A percentile compares a stretch with the other conserved stretches of the same genome.
phyloP scores from a whole-genome alignment of 805 yeast species.

The Yarrowia sp. region DNA sequence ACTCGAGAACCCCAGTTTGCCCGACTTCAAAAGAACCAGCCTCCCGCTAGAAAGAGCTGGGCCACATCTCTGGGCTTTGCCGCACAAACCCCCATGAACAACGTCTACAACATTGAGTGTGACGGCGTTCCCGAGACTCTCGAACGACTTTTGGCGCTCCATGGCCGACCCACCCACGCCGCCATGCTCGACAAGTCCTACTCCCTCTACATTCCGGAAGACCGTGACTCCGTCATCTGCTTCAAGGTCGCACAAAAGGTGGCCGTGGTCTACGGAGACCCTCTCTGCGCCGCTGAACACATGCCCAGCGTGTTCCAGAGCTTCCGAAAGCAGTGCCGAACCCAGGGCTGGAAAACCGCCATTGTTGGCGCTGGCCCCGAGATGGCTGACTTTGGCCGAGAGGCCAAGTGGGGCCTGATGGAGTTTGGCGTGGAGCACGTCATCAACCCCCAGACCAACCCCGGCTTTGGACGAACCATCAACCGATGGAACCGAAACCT shows the following conservation, averaged over 20 bases:
- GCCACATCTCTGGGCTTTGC: slow-evolving; percentile 12
- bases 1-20: slow-evolving; percentile 20
- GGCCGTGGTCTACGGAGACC: slow-evolving; percentile 21
- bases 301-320: slow-evolving; percentile 2
- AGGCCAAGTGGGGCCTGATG: slow-evolving; percentile 16
- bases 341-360: slow-evolving; percentile 5
- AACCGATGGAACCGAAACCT: slow-evolving; percentile 22
- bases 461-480: slow-evolving; percentile 18
- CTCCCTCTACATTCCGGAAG: background rate
- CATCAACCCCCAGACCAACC: slow-evolving; percentile 24
- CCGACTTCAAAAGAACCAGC: slow-evolving; percentile 18
- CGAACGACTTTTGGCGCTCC: slow-evolving; percentile 8
- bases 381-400: background rate
- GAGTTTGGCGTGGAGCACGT: slow-evolving; percentile 25
- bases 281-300: slow-evolving; percentile 15
- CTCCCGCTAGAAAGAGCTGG: slow-evolving; percentile 1
- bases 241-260: slow-evolving; percentile 17
- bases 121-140: slow-evolving; percentile 20
- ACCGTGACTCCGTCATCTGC: slow-evolving; percentile 17
- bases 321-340: slow-evolving; percentile 8
- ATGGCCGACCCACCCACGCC: slow-evolving; percentile 26
- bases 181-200: slow-evolving; percentile 26
- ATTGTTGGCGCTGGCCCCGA: slow-evolving; percentile 23
- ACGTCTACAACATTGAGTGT: slow-evolving; percentile 20
- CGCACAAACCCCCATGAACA: slow-evolving; percentile 10